Percentiles rank a stretch among this genome's conserved stretches.
phyloP scores from a whole-genome alignment of 2,329 filamentous ascomycete genomes.

The Cladophialophora chaetospira region DNA sequence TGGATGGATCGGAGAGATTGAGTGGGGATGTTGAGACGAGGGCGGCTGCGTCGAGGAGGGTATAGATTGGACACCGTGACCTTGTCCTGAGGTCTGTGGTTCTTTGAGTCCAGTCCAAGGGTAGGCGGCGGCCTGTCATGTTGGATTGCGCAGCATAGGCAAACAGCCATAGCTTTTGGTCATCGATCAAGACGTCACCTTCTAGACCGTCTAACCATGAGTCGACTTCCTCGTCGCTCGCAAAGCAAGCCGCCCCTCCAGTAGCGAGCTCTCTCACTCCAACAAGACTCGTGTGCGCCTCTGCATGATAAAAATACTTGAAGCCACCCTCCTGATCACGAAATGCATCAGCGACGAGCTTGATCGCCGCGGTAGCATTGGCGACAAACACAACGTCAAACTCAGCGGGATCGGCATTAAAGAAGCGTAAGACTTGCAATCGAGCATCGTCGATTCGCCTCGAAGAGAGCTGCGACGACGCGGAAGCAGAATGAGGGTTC shows the following conservation, averaged over 20 bases:
- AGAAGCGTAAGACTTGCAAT: slow-evolving; percentile 70
- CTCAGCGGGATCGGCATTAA: slow-evolving; percentile 75
- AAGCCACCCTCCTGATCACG: slow-evolving; percentile 70
- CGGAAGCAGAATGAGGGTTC: slow-evolving; percentile 87
- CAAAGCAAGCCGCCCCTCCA: slow-evolving; percentile 63
- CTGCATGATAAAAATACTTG: slow-evolving; percentile 78
- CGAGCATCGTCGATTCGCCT: slow-evolving; percentile 75
- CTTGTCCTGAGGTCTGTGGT: slow-evolving; percentile 44
- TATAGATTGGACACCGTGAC: slow-evolving; percentile 53
- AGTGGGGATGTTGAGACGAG: slow-evolving; percentile 75
- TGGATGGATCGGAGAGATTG: slow-evolving; percentile 63
- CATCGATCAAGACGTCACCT: neutral
- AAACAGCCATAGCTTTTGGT: slow-evolving; percentile 55
- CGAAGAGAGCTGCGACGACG: slow-evolving; percentile 75
- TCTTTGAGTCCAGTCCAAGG: slow-evolving; percentile 65
- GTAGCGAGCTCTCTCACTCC: slow-evolving; percentile 74
- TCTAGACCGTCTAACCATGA: slow-evolving; percentile 59
- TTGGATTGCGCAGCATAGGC: slow-evolving; percentile 92
- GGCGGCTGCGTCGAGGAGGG: slow-evolving; percentile 81
- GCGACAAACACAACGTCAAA: slow-evolving; percentile 91
- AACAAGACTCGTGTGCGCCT: slow-evolving; percentile 84
- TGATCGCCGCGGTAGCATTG: slow-evolving; percentile 89
- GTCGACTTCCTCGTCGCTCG: slow-evolving; percentile 62
- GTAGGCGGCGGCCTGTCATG: slow-evolving; percentile 78
- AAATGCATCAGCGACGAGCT: slow-evolving; percentile 79